Conservation (phyloP, 2,329 filamentous ascomycete genomes). For the Thelonectria olida region DNA sequence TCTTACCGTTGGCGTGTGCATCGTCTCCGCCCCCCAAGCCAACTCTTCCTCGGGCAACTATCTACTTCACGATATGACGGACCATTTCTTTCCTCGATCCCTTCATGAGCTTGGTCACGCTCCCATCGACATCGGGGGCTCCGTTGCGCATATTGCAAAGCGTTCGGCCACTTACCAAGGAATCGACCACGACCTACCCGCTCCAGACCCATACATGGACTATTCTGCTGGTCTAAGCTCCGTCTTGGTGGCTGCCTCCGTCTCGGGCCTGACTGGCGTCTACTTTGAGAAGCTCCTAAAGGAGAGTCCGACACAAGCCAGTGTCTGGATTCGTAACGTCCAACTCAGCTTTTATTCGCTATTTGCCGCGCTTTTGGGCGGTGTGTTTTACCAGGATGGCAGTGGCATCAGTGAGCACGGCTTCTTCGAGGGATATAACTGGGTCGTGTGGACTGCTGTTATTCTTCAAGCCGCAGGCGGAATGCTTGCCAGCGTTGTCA, state of each 20-base stretch:
- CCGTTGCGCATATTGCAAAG: conserved; percentile 47
- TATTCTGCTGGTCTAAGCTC: conserved; percentile 81
- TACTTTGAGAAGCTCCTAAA: conserved; percentile 94
- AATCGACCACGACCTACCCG: conserved; percentile 70
- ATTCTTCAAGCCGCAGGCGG: conserved; percentile 85
- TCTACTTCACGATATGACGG: conserved; percentile 69
- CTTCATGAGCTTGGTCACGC: conserved; percentile 77
- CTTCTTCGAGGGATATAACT: conserved; percentile 95
- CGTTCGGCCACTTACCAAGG: conserved; percentile 89
- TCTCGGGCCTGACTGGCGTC: conserved; percentile 87
- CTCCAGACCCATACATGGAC: conserved; percentile 70
- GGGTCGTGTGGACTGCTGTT: conserved; percentile 88
- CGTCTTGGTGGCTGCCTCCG: conserved; percentile 78
- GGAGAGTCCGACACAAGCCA: conserved; percentile 77
- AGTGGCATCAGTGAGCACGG: conserved; percentile 83
- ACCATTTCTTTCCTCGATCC: conserved; percentile 80
- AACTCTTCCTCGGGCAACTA: conserved; percentile 61
- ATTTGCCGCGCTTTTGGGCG: conserved; percentile 87
- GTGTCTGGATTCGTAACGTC: conserved; percentile 93
- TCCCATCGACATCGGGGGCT: conserved; percentile 29
- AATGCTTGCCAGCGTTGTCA: conserved; percentile 68
- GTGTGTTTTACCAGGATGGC: conserved; percentile 88
- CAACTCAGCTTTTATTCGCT: conserved; percentile 95
- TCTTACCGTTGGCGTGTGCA: conserved; percentile 81
- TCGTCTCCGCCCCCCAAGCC: conserved; percentile 81